Evolutionary conservation across 768 basidiomycete species (phyloP).

Genomic region (Boletus subcaerulescens): DNA sequence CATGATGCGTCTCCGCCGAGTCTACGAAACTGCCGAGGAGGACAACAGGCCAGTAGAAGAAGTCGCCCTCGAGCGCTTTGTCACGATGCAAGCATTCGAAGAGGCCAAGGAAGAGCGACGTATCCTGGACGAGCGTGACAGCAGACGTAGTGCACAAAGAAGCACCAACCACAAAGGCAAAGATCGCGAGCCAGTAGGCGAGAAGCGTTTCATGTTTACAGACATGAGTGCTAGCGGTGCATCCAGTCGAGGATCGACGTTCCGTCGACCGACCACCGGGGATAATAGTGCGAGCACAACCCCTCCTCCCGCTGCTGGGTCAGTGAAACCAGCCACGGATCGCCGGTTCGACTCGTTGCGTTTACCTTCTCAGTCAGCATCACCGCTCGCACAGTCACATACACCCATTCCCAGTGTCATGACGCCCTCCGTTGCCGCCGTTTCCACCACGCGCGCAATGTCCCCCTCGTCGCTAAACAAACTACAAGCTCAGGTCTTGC

Average conservation of each 20-base stretch:
- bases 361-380: conserved; percentile 55
- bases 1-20: conserved; percentile 91
- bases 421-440: conserved; percentile 54
- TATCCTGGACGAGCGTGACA: conserved; percentile 79
- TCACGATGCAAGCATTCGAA: conserved; percentile 78
- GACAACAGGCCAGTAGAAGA: conserved; percentile 70
- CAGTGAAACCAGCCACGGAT: conserved; percentile 38
- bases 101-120: conserved; percentile 86
- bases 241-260: conserved; percentile 82
- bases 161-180: conserved; percentile 36
- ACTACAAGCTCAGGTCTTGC: conserved; percentile 88
- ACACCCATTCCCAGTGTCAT: conserved; percentile 92
- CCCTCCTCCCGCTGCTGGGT: conserved; percentile 40
- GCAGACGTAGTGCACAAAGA: conserved; percentile 42
- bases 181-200: conserved; percentile 38
- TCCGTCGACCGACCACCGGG: conserved; percentile 74
- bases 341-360: conserved; percentile 61
- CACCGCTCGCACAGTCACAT: conserved; percentile 57
- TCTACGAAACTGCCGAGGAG: conserved; percentile 89
- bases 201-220: conserved; percentile 65
- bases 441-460: conserved; percentile 43
- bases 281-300: conserved; percentile 56
- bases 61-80: conserved; percentile 87
- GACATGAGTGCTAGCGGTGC: conserved; percentile 58
- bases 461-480: conserved; percentile 85